Base-by-base conservation (phyloP, 495 filamentous ascomycete genomes). In the Friedmanniomyces simplex region DNA sequence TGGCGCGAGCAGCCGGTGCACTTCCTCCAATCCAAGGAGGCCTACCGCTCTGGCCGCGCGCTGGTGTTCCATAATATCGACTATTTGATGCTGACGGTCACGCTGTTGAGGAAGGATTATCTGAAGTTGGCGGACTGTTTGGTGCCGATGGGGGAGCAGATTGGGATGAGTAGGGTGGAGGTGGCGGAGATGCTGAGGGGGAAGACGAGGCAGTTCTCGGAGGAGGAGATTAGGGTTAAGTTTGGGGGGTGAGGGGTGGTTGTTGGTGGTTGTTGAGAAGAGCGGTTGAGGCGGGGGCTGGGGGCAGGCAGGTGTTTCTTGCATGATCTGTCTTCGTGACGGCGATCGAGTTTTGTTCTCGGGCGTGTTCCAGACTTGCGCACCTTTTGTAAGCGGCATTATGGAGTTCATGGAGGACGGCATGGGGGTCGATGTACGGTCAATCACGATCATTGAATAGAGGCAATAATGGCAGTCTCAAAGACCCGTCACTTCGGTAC, bases 21-120 rank as follows among this genome's bases (percentile, higher is more conserved):
- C 50, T 83, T 88, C 60, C 66, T 88, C n/a, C 73, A 76, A 58
- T 75, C 79, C 53, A 85, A 85, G 64, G 62, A 73, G 6, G 74
- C 74, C 12, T 88, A 88, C 66, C 67, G 73, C 1, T 65, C 70
- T 12, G 81, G 82, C 58, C 63, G 77, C 10, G 85, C 85, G 3
- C 74, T 88, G 14, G 81, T 86, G 18, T 87, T 88, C 64, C 79
- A 79, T 54, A 81, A 86, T 55, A 82, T 87, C 58, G 84, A 88
- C 59, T 88, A 83, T 62, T 68, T 87, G 34, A 81, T 82, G 74
- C 80, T 88, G 53, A 86, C 84, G 1, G 62, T 82, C 24, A 73
- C 73, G 20, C 66, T 87, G 22, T 54, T 87, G 50, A 69, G 69
- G 43, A 84, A 83, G 67, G 76, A 88, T 63, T 87, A 87, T 57